These are phyloP conservation scores for Setaria viridis DNA, from an alignment of 202 grass and related monocot genomes.

Conservation along the genomic window DNA sequence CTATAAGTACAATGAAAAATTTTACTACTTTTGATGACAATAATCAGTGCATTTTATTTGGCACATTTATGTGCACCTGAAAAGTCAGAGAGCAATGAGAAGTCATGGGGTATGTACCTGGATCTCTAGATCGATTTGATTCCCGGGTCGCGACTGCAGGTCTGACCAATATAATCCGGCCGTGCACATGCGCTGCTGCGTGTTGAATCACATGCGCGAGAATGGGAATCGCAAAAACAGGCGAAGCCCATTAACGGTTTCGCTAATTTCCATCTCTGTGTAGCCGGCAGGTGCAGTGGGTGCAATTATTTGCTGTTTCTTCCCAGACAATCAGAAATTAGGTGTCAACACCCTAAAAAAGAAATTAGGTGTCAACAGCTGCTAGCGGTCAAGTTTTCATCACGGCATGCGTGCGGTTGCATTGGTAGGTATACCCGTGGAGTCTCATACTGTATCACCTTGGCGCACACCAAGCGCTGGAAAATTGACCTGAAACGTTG, in stretches of 20 bases:
- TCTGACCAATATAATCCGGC: not conserved
- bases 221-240: conserved; percentile 15
- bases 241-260: conserved; percentile 16
- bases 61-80: not conserved
- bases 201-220: not conserved
- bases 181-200: not conserved
- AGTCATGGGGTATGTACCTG: not conserved
- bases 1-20: too few species aligned
- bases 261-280: not conserved
- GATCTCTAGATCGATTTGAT: not conserved
- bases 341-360: not conserved
- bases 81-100: not conserved
- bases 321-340: not conserved
- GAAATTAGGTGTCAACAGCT: too few species aligned
- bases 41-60: not conserved
- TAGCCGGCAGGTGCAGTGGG: not conserved
- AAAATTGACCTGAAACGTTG: not conserved
- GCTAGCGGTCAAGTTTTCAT: not conserved
- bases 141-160: not conserved
- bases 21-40: too few species aligned
- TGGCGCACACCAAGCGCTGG: not conserved
- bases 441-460: not conserved
- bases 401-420: not conserved
- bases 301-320: not conserved
- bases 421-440: not conserved